Base-by-base conservation (phyloP, 352 stramenopile species). In the Phytopythium montanum region DNA sequence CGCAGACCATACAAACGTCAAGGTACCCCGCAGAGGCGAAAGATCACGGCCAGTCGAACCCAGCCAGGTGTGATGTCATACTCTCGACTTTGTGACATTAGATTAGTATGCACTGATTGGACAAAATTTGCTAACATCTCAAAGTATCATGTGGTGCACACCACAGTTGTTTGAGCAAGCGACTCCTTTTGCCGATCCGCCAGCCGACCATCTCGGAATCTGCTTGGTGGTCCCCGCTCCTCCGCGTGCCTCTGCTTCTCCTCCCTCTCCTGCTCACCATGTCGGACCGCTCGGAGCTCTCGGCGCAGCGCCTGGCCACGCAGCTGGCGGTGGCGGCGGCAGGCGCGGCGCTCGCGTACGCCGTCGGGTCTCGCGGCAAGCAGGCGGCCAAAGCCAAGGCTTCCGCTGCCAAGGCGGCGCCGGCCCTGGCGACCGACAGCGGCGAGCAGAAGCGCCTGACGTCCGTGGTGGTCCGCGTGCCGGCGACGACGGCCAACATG, bases 401-500 rank as follows among this genome's bases (percentile, higher is more conserved):
- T 16, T 49, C 54, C 36, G 50, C 69, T 38, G 51, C 49, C 10
- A 59, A 62, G 5, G 56, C 60, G 46, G 67, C 72, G 23, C 62
- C 50, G 52, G 62, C 53, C 28, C 61, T 64, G 18, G 33, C 64
- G 42, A 52, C 64, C n/a, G 69, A 79, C 19, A 45, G 4, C 41
- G 62, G 62, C 41, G 45, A 55, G 26, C 90, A 87, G 65, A 69
- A 48, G 23, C 68, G 65, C 25, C 51, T 88, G 48, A 90, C 80
- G 64, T 94, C 83, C 5, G 97, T 99, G 18, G 98, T 97, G n/a
- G 97, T 99, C 55, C 85, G 96, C 36, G 97, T 99, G 63, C 97
- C 97, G 14, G 97, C 97, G 21, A 99, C 95, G 56, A 98, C 96
- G 6, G 97, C 97, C 58, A 99, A 99, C 79, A 94, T 99, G 86